These are phyloP conservation scores for Cryphonectria naterciae DNA, from an alignment of 2,329 filamentous ascomycete genomes.

Conservation along the genomic window DNA sequence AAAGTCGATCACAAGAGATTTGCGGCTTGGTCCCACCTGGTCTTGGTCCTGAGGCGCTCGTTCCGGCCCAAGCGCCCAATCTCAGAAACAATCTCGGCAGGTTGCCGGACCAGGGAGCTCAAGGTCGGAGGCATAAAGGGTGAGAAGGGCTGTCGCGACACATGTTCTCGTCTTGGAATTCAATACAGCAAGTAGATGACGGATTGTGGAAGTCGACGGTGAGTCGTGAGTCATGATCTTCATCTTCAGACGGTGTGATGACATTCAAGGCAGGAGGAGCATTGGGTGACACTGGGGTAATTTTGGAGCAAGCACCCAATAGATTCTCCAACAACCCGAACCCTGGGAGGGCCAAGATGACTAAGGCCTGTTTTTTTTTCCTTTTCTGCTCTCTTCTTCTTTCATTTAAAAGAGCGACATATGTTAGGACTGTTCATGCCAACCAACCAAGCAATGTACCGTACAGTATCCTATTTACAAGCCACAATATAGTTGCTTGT, in stretches of 20 bases:
- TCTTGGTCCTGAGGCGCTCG: not conserved
- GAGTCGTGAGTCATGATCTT: not conserved
- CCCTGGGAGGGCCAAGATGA: not conserved
- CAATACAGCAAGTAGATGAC: too few species aligned
- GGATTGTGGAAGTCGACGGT: not conserved
- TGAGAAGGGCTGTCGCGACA: not conserved
- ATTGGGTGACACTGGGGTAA: not conserved
- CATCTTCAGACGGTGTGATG: not conserved
- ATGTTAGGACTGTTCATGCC: too few species aligned
- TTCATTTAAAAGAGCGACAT: not conserved
- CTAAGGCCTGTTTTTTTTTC: not conserved
- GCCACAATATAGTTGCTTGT: not conserved
- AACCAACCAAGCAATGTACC: not conserved
- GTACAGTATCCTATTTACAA: not conserved
- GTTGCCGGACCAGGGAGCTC: not conserved
- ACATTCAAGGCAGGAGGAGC: not conserved
- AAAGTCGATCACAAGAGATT: not conserved
- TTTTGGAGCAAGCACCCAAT: not conserved
- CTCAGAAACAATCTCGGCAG: not conserved
- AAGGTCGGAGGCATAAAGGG: not conserved
- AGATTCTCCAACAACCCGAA: not conserved
- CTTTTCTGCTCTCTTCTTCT: not conserved
- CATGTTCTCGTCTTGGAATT: not conserved
- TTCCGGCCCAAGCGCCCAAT: not conserved
- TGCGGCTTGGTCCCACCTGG: not conserved